Evolutionary conservation across 371 early-diverging fungal genomes (phyloP).

Genomic region (Zychaea mexicana): DNA sequence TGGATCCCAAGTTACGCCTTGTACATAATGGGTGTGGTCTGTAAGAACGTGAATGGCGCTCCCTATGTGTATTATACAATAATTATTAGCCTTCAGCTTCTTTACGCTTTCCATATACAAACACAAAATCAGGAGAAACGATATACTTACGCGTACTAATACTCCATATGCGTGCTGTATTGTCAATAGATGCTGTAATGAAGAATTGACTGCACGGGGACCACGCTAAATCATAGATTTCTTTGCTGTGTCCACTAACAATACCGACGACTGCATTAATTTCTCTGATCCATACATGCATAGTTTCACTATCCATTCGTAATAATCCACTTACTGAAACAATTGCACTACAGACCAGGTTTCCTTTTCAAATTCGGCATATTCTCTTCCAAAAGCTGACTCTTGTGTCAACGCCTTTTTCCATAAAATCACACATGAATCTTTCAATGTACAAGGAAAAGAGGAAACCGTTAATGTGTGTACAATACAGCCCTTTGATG

Average conservation of each 20-base stretch:
- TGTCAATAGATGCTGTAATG: conserved; percentile 91
- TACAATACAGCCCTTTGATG: too few species aligned
- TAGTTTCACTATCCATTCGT: neutral
- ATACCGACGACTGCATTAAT: neutral
- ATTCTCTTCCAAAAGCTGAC: conserved; percentile 31
- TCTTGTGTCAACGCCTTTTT: conserved; percentile 48
- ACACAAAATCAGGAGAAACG: neutral
- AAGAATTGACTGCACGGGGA: conserved; percentile 89
- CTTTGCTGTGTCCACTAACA: conserved; percentile 59
- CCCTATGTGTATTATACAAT: conserved; percentile 40
- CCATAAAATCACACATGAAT: conserved; percentile 90
- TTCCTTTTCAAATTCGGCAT: conserved; percentile 45
- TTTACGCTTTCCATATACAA: neutral
- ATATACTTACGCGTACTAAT: conserved; percentile 62
- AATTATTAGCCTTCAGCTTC: neutral
- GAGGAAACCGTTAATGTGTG: neutral
- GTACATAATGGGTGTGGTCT: conserved; percentile 92
- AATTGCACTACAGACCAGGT: conserved; percentile 61
- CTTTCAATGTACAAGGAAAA: too few species aligned
- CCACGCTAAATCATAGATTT: conserved; percentile 95
- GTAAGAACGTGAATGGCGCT: conserved; percentile 78
- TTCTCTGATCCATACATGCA: neutral
- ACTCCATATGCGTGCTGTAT: conserved; percentile 91
- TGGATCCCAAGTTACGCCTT: conserved; percentile 97
- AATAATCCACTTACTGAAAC: conserved; percentile 40